phyloP scores from a whole-genome alignment of 1,284 basidiomycete genomes.

The Ustilago trichophora region DNA sequence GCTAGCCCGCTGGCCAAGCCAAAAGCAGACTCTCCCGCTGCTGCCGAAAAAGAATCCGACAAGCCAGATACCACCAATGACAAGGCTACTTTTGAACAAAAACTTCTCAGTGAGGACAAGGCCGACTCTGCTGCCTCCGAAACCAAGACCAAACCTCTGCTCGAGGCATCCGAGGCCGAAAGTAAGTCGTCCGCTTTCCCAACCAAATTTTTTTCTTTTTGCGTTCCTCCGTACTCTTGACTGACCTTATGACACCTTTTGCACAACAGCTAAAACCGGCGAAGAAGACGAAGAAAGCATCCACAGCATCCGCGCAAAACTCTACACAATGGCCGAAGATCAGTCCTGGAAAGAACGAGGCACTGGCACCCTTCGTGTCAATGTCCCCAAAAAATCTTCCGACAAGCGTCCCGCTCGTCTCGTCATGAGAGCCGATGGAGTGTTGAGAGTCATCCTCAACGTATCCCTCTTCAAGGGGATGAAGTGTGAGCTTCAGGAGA shows the following conservation, averaged over 20 bases:
- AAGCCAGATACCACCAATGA: conserved; percentile 3
- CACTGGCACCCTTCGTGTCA: conserved; percentile 81
- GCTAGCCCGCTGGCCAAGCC: conserved; percentile 43
- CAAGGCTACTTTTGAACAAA: conserved; percentile 30
- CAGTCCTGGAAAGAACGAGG: conserved; percentile 87
- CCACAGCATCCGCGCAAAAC: conserved; percentile 83
- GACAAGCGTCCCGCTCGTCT: conserved; percentile 76
- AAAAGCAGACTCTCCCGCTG: conserved; percentile 15
- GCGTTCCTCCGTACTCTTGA: no score
- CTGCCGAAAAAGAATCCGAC: conserved; percentile 8
- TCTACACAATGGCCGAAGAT: conserved; percentile 75
- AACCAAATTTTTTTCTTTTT: no score
- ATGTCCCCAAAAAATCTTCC: conserved; percentile 72
- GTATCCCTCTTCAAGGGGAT: conserved; percentile 86
- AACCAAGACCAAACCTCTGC: conserved; percentile 16
- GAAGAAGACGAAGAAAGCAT: conserved; percentile 90
- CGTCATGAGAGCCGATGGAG: conserved; percentile 94
- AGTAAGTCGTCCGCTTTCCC: conserved; percentile 29
- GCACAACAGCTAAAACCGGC: conserved; percentile 78
- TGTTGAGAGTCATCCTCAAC: conserved; percentile 84
- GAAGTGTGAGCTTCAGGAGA: conserved; percentile 77
- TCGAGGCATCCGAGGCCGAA: conserved; percentile 37
- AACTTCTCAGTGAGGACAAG: conserved; percentile 24
- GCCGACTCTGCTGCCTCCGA: conserved; percentile 10
- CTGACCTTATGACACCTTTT: not conserved